Conservation (phyloP, 2,329 filamentous ascomycete species). For the Paracamarosporium sp. region DNA sequence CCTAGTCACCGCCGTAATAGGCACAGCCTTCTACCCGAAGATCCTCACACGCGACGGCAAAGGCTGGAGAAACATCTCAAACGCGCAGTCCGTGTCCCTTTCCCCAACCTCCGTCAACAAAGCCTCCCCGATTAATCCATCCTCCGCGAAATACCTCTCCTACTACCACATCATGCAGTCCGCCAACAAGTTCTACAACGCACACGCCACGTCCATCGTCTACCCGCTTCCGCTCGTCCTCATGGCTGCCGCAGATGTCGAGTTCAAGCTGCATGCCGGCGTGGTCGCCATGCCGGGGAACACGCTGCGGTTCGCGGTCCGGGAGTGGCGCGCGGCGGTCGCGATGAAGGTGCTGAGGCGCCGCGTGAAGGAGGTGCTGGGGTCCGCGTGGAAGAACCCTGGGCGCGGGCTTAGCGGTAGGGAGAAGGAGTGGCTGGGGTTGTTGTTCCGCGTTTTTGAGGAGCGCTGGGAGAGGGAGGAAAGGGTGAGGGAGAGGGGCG, state of each 20-base stretch:
- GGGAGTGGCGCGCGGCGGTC: conserved; percentile 89
- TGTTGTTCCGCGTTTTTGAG: conserved; percentile 38
- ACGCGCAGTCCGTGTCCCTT: conserved; percentile 88
- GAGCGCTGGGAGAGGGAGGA: conserved; percentile 42
- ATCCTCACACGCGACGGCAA: conserved; percentile 83
- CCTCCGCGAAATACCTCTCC: conserved; percentile 75
- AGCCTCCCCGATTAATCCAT: conserved; percentile 48
- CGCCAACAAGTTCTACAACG: conserved; percentile 81
- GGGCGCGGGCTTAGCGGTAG: conserved; percentile 47
- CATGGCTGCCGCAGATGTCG: conserved; percentile 80
- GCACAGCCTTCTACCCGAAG: conserved; percentile 96
- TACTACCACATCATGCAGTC: conserved; percentile 99
- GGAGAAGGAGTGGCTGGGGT: conserved; percentile 52
- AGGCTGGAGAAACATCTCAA: conserved; percentile 88
- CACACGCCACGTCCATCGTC: conserved; percentile 72
- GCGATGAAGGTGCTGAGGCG: conserved; percentile 82
- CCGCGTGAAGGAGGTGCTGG: conserved; percentile 77
- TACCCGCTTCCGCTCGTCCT: conserved; percentile 76
- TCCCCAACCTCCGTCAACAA: conserved; percentile 92
- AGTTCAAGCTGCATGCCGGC: conserved; percentile 89
- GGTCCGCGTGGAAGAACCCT: conserved; percentile 68
- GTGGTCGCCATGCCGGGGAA: conserved; percentile 89
- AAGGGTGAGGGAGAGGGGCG: conserved; percentile 34
- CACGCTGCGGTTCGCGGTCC: conserved; percentile 79
- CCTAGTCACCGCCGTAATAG: conserved; percentile 80